phyloP scores from a whole-genome alignment of 2,329 filamentous ascomycete genomes.

The Eurotiales sp. region DNA sequence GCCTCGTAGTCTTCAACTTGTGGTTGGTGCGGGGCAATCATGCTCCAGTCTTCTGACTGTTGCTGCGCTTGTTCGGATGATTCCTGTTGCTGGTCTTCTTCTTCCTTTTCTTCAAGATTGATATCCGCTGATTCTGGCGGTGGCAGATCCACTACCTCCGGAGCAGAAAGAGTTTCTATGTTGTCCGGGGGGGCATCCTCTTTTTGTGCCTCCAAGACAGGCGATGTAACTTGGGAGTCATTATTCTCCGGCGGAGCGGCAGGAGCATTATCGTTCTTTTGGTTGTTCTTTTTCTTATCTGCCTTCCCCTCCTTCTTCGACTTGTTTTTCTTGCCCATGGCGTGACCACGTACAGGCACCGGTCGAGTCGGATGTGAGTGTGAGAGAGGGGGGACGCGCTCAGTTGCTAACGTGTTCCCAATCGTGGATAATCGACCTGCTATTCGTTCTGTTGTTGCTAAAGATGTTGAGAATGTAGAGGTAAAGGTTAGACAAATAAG shows the following conservation, averaged over 20 bases:
- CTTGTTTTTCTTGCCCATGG: slow-evolving; percentile 16
- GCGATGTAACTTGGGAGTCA: background rate
- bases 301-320: slow-evolving; percentile 14
- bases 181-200: background rate
- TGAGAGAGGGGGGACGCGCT: background rate
- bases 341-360: background rate
- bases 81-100: background rate
- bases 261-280: slow-evolving; percentile 7
- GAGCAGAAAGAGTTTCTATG: background rate
- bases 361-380: background rate
- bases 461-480: background rate
- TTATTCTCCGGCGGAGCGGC: background rate
- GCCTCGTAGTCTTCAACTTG: slow-evolving; percentile 8
- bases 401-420: slow-evolving; percentile 21
- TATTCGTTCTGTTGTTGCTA: background rate
- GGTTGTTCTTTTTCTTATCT: slow-evolving; percentile 15
- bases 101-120: background rate
- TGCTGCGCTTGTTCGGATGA: background rate
- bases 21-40: slow-evolving; percentile 12
- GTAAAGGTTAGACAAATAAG: background rate
- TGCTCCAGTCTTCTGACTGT: slow-evolving; percentile 3
- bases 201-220: slow-evolving; percentile 1
- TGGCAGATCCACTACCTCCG: background rate
- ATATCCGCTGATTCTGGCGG: slow-evolving; percentile 1
- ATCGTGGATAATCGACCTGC: slow-evolving; percentile 4